Conservation (phyloP, 139 green algal species). For the Edaphochlamys debaryana region DNA sequence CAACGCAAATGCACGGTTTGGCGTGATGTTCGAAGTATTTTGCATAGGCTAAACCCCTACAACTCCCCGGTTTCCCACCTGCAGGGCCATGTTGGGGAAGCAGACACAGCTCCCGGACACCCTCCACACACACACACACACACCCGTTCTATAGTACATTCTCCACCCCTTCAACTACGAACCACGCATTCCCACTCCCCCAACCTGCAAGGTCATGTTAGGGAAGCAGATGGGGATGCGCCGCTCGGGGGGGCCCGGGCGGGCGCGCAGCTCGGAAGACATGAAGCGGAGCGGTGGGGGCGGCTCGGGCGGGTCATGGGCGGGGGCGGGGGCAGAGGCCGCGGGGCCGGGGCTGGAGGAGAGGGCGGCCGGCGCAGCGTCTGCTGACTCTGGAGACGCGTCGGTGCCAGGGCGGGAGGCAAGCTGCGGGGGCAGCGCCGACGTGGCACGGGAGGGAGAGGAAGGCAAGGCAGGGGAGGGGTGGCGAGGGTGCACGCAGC, state of each 20-base stretch:
- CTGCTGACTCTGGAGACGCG: not conserved
- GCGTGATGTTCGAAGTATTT: no score
- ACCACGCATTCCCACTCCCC: constrained; percentile 46
- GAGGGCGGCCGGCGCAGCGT: not conserved
- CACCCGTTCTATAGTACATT: no score
- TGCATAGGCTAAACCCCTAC: not conserved
- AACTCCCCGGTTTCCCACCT: not conserved
- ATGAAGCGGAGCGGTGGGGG: constrained; percentile 21
- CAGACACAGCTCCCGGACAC: no score
- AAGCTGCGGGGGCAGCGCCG: not conserved
- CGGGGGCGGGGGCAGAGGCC: not conserved
- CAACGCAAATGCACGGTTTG: not conserved
- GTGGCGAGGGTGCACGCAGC: no score
- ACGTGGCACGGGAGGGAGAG: no score
- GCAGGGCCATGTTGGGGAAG: no score
- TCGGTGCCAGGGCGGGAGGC: not conserved
- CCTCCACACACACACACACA: no score
- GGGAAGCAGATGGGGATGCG: constrained; percentile 61
- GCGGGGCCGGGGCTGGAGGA: no score
- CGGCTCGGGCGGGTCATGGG: not conserved
- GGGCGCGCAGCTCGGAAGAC: not conserved
- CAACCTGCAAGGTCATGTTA: constrained; percentile 16
- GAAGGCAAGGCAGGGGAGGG: no score
- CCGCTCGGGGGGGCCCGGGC: not conserved
- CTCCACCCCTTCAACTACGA: constrained; percentile 51